A percentile compares a stretch with the other conserved stretches of the same genome.
phyloP scores from a whole-genome alignment of 2,329 filamentous ascomycete species.

The Alternaria panax region DNA sequence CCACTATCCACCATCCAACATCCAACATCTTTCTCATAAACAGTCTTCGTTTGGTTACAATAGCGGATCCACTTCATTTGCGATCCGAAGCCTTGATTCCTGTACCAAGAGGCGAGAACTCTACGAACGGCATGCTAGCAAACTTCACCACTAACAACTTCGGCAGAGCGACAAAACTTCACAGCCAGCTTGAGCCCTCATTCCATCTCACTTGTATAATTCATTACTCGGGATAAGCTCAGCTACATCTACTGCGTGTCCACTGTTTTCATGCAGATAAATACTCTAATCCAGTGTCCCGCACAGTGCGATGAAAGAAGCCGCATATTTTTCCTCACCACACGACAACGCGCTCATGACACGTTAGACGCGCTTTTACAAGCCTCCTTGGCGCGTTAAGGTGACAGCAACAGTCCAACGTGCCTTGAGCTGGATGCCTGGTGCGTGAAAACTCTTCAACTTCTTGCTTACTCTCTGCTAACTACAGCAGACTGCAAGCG shows the following conservation, averaged over 20 bases:
- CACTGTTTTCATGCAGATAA: too few species aligned
- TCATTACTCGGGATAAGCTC: background rate
- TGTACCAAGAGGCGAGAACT: background rate
- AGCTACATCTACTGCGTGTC: background rate
- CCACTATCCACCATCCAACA: background rate
- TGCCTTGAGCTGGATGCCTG: background rate
- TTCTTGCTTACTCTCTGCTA: background rate
- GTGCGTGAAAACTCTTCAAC: background rate
- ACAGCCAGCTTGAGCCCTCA: background rate
- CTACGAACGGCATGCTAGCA: background rate
- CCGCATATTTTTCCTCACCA: background rate
- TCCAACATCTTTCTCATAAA: background rate
- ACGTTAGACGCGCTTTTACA: background rate
- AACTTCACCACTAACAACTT: background rate
- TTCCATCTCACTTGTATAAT: accelerated
- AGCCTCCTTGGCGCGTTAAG: background rate
- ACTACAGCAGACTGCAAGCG: background rate
- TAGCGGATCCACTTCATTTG: background rate
- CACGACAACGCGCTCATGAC: slow-evolving; percentile 2
- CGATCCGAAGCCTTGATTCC: background rate
- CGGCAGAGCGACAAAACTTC: too few species aligned
- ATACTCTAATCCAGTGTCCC: background rate
- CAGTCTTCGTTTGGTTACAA: background rate
- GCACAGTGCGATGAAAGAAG: too few species aligned
- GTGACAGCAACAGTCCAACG: background rate